These are phyloP conservation scores for Scleromitrula shiraiana DNA, from an alignment of 2,329 filamentous ascomycete species.

Conservation along the genomic window DNA sequence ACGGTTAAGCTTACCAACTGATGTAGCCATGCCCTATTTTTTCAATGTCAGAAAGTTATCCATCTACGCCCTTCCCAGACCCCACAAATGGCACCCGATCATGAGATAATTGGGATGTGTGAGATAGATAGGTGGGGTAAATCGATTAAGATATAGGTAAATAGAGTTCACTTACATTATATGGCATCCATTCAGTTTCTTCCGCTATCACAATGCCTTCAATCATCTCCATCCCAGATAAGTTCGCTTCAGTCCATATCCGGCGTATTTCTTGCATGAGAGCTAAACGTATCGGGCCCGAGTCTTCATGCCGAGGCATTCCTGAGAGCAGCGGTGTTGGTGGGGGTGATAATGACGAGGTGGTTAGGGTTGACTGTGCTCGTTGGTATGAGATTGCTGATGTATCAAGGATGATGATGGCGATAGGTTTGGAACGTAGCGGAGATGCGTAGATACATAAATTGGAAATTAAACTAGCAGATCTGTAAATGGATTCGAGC, in stretches of 20 bases:
- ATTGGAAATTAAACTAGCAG: slow-evolving; percentile 68
- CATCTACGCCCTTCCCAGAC: too few relatives aligned
- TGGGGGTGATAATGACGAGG: neutral
- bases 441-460: slow-evolving; percentile 77
- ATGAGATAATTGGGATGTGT: too few relatives aligned
- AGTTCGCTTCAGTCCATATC: neutral
- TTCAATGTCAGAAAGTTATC: too few relatives aligned
- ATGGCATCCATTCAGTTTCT: slow-evolving; percentile 24
- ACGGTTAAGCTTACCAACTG: slow-evolving; percentile 62
- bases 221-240: neutral
- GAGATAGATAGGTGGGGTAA: slow-evolving; percentile 17
- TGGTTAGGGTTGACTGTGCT: neutral
- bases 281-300: neutral
- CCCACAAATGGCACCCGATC: too few relatives aligned
- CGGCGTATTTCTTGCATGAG: neutral
- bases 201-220: slow-evolving; percentile 18
- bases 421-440: slow-evolving; percentile 68
- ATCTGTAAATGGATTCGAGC: slow-evolving; percentile 83
- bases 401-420: slow-evolving; percentile 57
- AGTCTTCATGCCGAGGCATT: neutral
- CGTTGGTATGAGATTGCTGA: neutral
- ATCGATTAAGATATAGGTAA: neutral
- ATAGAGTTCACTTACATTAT: slow-evolving; percentile 26
- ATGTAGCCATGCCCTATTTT: slow-evolving; percentile 51
- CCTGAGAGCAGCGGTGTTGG: neutral